Evolutionary conservation across 1,284 basidiomycete species (phyloP).

Genomic region (Ceratorhiza oryzae-sativae): DNA sequence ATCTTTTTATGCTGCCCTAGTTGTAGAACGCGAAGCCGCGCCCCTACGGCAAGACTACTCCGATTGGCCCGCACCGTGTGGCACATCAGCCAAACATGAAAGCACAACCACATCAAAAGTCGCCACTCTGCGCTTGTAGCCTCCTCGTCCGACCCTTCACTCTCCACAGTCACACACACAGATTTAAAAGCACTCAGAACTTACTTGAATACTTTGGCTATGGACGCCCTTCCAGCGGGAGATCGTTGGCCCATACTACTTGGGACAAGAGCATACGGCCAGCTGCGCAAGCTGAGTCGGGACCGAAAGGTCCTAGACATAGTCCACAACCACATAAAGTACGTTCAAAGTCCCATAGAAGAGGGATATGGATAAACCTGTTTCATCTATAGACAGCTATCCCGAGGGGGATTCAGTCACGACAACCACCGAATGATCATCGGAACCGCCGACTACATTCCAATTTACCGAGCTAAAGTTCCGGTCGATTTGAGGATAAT

Average conservation of each 20-base stretch:
- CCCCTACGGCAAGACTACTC: no score
- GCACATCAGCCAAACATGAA: no score
- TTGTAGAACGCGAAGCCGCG: no score
- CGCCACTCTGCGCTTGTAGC: no score
- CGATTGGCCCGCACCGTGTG: no score
- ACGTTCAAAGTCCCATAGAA: background rate
- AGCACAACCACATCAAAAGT: no score
- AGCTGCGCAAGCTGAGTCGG: background rate
- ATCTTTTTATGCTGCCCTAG: no score
- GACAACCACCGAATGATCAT: background rate
- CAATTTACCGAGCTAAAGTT: conserved; percentile 8
- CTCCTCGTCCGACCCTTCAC: no score
- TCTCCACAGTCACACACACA: no score
- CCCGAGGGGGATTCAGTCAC: background rate
- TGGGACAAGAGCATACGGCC: background rate
- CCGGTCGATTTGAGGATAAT: background rate
- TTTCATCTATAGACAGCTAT: background rate
- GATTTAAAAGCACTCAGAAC: no score
- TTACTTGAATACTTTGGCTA: background rate
- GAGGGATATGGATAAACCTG: background rate
- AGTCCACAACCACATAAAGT: background rate
- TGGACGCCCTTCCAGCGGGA: background rate
- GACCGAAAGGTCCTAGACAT: conserved; percentile 7
- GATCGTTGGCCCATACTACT: conserved; percentile 2
- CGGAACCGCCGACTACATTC: background rate